A percentile compares a stretch with the other conserved stretches of the same genome.
phyloP scores from a whole-genome alignment of 1,139 yeast species.

The Geotrichum restrictum region DNA sequence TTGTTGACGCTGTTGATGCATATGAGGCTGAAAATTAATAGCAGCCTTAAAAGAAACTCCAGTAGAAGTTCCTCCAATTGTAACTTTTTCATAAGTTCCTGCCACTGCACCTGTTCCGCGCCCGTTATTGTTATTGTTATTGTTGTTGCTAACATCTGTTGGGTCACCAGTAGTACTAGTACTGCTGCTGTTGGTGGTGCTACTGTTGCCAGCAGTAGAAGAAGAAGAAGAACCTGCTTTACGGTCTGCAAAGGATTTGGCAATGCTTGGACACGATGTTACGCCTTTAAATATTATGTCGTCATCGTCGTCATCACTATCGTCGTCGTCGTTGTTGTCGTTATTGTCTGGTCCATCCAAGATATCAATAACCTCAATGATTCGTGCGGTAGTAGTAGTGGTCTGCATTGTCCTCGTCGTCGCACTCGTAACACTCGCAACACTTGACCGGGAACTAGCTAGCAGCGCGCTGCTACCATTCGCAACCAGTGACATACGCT shows the following conservation, averaged over 20 bases:
- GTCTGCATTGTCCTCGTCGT: neutral
- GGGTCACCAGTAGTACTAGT: too few relatives aligned
- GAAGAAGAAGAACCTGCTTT: too few relatives aligned
- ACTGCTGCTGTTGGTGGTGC: too few relatives aligned
- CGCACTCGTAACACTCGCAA: neutral
- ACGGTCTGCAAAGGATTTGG: neutral
- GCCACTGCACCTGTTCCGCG: too few relatives aligned
- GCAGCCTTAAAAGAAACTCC: conserved; percentile 7
- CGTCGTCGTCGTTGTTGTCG: neutral
- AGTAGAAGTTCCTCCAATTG: conserved; percentile 4
- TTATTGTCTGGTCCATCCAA: neutral
- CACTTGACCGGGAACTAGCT: neutral
- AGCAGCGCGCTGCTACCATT: neutral
- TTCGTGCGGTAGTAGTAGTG: neutral
- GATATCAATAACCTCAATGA: conserved; percentile 3
- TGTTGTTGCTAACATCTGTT: too few relatives aligned
- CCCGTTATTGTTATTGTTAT: too few relatives aligned
- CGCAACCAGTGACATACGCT: neutral
- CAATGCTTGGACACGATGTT: neutral
- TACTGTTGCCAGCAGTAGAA: too few relatives aligned
- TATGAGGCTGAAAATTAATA: conserved; percentile 1
- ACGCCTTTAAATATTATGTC: conserved; percentile 6
- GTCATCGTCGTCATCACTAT: conserved; percentile 9
- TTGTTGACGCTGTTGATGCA: too few relatives aligned
- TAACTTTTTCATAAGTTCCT: neutral